Percentiles rank a stretch among this genome's conserved stretches.
Evolutionary conservation across 2,329 filamentous ascomycete species (phyloP).

Genomic region (Aspergillus sp.): DNA sequence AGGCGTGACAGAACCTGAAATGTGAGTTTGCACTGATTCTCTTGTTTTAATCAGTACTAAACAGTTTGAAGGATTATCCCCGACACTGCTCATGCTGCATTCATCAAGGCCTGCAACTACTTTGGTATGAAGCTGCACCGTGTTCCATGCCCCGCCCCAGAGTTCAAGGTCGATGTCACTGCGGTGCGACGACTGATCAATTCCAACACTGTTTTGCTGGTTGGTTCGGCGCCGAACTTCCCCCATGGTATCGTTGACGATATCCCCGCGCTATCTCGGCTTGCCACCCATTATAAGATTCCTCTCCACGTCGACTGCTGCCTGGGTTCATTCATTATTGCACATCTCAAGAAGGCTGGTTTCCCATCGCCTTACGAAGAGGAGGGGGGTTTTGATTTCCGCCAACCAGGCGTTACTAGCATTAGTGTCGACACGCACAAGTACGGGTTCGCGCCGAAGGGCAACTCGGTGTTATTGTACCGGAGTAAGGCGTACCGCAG

Average conservation of each 20-base stretch:
- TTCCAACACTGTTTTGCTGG: conserved; percentile 87
- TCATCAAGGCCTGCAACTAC: conserved; percentile 91
- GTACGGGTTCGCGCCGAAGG: conserved; percentile 97
- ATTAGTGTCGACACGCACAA: conserved; percentile 98
- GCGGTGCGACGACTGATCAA: conserved; percentile 84
- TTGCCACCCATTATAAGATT: conserved; percentile 75
- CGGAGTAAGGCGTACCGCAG: conserved; percentile 73
- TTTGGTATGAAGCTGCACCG: conserved; percentile 95
- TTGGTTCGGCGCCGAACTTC: conserved; percentile 95
- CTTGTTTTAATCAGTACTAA: conserved; percentile 19
- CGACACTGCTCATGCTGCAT: conserved; percentile 91
- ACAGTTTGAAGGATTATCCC: conserved; percentile 71
- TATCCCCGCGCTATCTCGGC: conserved; percentile 77
- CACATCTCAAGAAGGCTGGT: conserved; percentile 88
- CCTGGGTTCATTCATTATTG: conserved; percentile 90
- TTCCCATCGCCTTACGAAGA: conserved; percentile 64
- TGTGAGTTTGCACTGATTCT: conserved; percentile 56
- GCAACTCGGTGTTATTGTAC: conserved; percentile 91
- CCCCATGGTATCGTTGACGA: conserved; percentile 98
- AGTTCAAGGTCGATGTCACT: conserved; percentile 78
- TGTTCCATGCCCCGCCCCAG: conserved; percentile 80
- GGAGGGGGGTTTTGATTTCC: conserved; percentile 86
- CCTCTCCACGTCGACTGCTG: conserved; percentile 98
- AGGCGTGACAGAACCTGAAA: conserved; percentile 88
- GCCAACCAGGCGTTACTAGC: conserved; percentile 87